These are phyloP conservation scores for Kluyveromyces marxianus DNA, from an alignment of 1,139 yeast species.

Conservation along the genomic window DNA sequence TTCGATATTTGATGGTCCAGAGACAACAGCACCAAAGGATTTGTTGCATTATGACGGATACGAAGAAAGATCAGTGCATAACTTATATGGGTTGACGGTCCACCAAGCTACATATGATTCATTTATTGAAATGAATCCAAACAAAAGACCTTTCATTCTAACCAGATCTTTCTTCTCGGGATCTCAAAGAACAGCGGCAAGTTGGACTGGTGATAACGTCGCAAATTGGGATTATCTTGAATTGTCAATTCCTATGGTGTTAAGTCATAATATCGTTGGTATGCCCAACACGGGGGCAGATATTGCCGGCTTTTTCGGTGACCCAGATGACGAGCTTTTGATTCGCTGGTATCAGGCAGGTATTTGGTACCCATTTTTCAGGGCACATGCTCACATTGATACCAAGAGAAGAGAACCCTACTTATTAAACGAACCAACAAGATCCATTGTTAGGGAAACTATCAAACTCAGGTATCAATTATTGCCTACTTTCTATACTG, in stretches of 20 bases:
- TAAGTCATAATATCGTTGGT: conserved; percentile 75
- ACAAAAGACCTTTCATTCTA: conserved; percentile 76
- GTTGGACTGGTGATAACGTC: conserved; percentile 98
- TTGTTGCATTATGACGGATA: conserved; percentile 66
- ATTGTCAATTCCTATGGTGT: conserved; percentile 77
- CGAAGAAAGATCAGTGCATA: conserved; percentile 91
- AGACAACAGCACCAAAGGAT: conserved; percentile 81
- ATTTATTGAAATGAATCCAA: conserved; percentile 36
- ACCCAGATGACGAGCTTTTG: conserved; percentile 73
- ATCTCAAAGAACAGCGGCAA: conserved; percentile 82
- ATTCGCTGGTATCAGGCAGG: conserved; percentile 96
- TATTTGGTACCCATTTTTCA: conserved; percentile 89
- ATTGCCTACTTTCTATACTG: conserved; percentile 73
- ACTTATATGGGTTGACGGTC: conserved; percentile 68
- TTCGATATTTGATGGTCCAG: conserved; percentile 90
- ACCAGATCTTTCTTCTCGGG: conserved; percentile 88
- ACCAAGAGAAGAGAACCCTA: conserved; percentile 90
- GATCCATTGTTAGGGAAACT: conserved; percentile 61
- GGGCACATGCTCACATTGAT: conserved; percentile 96
- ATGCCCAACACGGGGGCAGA: conserved; percentile 95
- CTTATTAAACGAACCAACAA: conserved; percentile 69
- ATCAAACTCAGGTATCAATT: conserved; percentile 65
- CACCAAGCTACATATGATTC: conserved; percentile 77
- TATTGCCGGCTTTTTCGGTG: conserved; percentile 93
- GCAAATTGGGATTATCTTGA: conserved; percentile 85